phyloP scores from a whole-genome alignment of 2,329 filamentous ascomycete species.

The Colletotrichum liaoningense region DNA sequence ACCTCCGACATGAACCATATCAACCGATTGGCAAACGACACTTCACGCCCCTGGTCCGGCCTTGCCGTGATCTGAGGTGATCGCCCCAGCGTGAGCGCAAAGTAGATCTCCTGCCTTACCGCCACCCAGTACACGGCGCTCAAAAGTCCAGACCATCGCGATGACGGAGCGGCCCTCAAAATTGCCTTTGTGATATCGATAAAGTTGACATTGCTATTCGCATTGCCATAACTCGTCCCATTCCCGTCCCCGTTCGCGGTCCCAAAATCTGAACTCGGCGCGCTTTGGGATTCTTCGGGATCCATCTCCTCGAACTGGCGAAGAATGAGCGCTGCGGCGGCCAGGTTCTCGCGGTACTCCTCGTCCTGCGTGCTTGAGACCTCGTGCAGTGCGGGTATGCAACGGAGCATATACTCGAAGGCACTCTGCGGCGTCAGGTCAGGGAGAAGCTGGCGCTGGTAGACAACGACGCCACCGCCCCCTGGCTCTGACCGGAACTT shows the following conservation, averaged over 20 bases:
- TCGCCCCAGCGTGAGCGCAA: constrained; percentile 52
- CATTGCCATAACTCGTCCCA: too few species aligned
- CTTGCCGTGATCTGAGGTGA: constrained; percentile 51
- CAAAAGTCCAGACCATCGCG: constrained; percentile 49
- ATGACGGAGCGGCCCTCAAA: constrained; percentile 47
- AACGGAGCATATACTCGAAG: constrained; percentile 53
- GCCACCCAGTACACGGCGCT: constrained; percentile 56
- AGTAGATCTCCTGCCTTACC: constrained; percentile 53
- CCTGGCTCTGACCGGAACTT: constrained; percentile 47
- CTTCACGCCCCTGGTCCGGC: constrained; percentile 46
- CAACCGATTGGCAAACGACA: constrained; percentile 52
- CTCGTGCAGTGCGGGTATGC: constrained; percentile 52
- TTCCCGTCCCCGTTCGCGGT: neutral
- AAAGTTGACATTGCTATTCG: constrained; percentile 46
- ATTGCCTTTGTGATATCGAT: constrained; percentile 54
- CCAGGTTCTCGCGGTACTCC: constrained; percentile 52
- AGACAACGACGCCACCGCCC: constrained; percentile 44
- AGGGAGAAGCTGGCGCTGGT: constrained; percentile 50
- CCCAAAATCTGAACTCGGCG: neutral
- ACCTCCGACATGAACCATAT: constrained; percentile 55
- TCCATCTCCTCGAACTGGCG: constrained; percentile 55
- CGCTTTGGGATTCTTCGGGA: constrained; percentile 45
- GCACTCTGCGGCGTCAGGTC: constrained; percentile 50
- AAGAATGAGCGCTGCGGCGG: constrained; percentile 53
- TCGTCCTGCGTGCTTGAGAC: constrained; percentile 45